These are phyloP conservation scores for Silene vulgaris DNA, from an alignment of 179 eudicot genomes.

Conservation along the genomic window DNA sequence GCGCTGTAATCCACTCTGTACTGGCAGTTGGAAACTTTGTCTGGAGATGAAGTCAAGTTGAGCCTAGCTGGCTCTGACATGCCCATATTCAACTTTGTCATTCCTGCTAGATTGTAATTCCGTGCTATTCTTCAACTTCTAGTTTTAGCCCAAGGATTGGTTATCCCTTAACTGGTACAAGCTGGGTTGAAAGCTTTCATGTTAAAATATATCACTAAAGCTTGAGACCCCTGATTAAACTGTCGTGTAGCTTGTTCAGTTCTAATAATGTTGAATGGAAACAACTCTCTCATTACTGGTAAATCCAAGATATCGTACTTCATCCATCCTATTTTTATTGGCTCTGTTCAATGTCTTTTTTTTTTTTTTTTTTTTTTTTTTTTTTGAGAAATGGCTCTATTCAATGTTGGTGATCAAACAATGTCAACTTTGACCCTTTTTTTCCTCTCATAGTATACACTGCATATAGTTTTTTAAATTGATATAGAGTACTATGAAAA, in stretches of 20 bases:
- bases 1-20: neutral
- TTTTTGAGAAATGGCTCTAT: neutral
- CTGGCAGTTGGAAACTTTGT: constrained; percentile 2
- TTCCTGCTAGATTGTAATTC: neutral
- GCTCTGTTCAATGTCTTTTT: neutral
- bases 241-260: constrained; percentile 1
- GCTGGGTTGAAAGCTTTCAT: constrained; percentile 3
- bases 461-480: neutral
- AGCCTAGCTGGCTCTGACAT: constrained; percentile 4
- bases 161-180: neutral
- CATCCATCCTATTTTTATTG: neutral
- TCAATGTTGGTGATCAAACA: neutral
- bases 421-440: neutral
- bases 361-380: too few relatives aligned
- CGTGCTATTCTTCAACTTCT: constrained; percentile 3
- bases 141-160: neutral
- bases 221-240: constrained; percentile 1
- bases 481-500: neutral
- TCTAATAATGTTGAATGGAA: neutral
- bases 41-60: constrained; percentile 6
- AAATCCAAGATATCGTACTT: neutral
- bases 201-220: neutral
- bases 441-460: neutral
- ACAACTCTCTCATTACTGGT: neutral
- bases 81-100: neutral